Evolutionary conservation across 352 stramenopile genomes (phyloP).

Genomic region (Phytophthora crassamura): DNA sequence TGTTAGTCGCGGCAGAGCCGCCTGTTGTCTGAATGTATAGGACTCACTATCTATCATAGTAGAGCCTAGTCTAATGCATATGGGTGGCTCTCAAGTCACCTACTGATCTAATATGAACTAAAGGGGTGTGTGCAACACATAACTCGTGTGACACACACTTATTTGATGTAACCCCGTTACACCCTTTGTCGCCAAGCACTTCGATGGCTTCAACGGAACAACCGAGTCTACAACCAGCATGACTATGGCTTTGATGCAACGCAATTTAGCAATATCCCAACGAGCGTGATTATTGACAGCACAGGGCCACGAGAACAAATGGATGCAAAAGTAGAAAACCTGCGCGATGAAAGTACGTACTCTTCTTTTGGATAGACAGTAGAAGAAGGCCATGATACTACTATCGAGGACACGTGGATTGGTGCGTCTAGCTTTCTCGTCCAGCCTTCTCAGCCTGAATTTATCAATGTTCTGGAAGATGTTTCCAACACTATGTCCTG

Average conservation of each 20-base stretch:
- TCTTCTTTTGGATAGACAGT: background rate
- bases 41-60: too few species aligned
- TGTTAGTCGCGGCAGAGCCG: too few species aligned
- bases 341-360: constrained; percentile 13
- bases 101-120: too few species aligned
- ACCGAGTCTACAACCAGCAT: background rate
- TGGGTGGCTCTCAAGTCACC: too few species aligned
- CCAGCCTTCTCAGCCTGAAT: background rate
- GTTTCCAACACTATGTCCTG: constrained; percentile 29
- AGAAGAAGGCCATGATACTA: background rate
- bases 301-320: background rate
- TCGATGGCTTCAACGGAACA: background rate
- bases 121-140: too few species aligned
- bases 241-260: background rate
- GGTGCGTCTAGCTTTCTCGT: constrained; percentile 4
- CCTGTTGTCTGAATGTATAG: too few species aligned
- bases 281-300: constrained; percentile 2
- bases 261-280: background rate
- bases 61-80: too few species aligned
- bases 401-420: constrained; percentile 5
- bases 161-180: too few species aligned
- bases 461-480: constrained; percentile 11
- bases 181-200: background rate
- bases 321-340: too few species aligned
- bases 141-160: too few species aligned